phyloP scores from a whole-genome alignment of 805 yeast species.

The Vanderwaltozyma tropicalis region DNA sequence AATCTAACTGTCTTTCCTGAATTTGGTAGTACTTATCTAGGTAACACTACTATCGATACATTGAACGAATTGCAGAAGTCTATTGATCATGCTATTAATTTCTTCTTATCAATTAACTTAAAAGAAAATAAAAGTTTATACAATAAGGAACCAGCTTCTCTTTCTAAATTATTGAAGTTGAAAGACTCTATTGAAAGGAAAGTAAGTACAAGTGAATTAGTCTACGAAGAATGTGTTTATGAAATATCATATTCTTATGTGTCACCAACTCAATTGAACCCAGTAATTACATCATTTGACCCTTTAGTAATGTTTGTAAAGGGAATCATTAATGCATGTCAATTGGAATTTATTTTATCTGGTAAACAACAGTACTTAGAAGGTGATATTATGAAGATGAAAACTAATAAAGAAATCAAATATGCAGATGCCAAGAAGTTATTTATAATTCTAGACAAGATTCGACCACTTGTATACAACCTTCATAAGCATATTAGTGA shows the following conservation, averaged over 20 bases:
- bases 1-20: constrained; percentile 40
- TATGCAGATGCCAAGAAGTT: constrained; percentile 29
- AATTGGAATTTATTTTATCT: constrained; percentile 33
- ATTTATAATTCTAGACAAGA: constrained; percentile 22
- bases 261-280: constrained; percentile 34
- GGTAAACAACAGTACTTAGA: constrained; percentile 13
- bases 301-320: constrained; percentile 28
- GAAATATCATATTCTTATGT: constrained; percentile 40
- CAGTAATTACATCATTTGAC: constrained; percentile 27
- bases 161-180: constrained; percentile 28
- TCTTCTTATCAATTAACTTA: constrained; percentile 26
- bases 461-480: constrained; percentile 25
- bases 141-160: constrained; percentile 15
- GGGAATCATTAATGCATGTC: constrained; percentile 40
- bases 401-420: constrained; percentile 28
- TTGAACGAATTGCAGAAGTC: constrained; percentile 33
- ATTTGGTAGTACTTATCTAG: constrained; percentile 41
- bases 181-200: constrained; percentile 28
- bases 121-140: constrained; percentile 9
- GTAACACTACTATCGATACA: constrained; percentile 33
- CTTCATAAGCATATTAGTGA: constrained; percentile 30
- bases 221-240: constrained; percentile 37
- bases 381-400: constrained; percentile 5
- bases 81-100: constrained; percentile 31
- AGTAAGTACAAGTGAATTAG: constrained; percentile 29